Evolutionary conservation across 192 early-diverging fungal species (phyloP).

Genomic region (Geranomyces variabilis): DNA sequence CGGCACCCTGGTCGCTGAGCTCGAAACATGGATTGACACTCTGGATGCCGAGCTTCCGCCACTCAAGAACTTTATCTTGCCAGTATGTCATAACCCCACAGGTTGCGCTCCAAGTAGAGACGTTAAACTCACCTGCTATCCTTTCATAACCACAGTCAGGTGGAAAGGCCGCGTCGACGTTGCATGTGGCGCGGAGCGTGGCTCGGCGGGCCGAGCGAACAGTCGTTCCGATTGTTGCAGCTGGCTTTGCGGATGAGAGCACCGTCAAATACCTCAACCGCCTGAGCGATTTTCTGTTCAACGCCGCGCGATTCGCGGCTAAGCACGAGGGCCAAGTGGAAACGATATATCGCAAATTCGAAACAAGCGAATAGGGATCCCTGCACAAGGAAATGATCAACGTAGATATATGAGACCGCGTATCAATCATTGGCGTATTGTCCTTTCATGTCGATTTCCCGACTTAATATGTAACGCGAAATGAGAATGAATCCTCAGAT

Average conservation of each 20-base stretch:
- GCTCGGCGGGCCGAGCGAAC: conserved; percentile 87
- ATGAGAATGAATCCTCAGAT: no score
- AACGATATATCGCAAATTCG: conserved; percentile 70
- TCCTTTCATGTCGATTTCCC: no score
- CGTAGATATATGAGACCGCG: no score
- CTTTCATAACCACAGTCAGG: conserved; percentile 75
- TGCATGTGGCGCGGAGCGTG: conserved; percentile 84
- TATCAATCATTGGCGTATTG: no score
- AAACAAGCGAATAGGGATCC: no score
- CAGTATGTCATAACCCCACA: conserved; percentile 60
- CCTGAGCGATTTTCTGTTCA: conserved; percentile 91
- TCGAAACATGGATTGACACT: conserved; percentile 88
- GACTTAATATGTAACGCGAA: no score
- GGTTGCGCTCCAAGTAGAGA: no score
- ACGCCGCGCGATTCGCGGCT: conserved; percentile 81
- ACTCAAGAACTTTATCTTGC: conserved; percentile 82
- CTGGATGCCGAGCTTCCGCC: conserved; percentile 71
- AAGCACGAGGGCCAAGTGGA: conserved; percentile 71
- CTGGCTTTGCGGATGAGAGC: conserved; percentile 57
- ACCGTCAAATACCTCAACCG: conserved; percentile 75
- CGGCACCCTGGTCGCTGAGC: conserved; percentile 58
- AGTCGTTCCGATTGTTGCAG: conserved; percentile 70
- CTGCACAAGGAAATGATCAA: no score
- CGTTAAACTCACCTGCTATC: no score
- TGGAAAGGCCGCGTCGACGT: conserved; percentile 73